A percentile compares a stretch with the other conserved stretches of the same genome.
Evolutionary conservation across 129 eudicot species (phyloP).

Genomic region (Glebionis coronaria): DNA sequence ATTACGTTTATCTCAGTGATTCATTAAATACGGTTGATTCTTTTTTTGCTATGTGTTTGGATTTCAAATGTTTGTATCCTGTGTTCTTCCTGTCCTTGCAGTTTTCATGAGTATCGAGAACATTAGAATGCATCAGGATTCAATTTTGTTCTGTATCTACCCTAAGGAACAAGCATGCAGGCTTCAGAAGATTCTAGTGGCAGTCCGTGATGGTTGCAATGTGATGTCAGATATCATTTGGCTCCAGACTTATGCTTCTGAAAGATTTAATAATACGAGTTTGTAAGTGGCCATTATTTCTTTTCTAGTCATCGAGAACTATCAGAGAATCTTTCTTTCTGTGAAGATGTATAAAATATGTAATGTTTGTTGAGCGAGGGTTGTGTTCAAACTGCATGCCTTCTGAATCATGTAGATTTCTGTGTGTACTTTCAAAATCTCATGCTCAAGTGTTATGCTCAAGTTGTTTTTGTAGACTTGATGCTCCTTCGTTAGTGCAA

Average conservation of each 20-base stretch:
- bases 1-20: not conserved
- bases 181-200: not conserved
- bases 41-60: not conserved
- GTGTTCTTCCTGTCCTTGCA: not conserved
- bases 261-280: no score
- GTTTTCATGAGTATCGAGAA: not conserved
- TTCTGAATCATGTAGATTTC: slow-evolving; percentile 7
- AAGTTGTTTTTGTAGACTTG: slow-evolving; percentile 13
- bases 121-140: not conserved
- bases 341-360: slow-evolving; percentile 19
- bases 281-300: slow-evolving; percentile 28
- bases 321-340: slow-evolving; percentile 7
- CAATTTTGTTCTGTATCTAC: slow-evolving; percentile 5
- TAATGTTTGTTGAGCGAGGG: slow-evolving; percentile 7
- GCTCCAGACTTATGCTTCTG: no score
- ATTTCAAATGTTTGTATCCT: not conserved
- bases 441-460: not conserved
- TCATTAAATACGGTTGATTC: not conserved
- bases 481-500: not conserved
- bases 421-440: not conserved
- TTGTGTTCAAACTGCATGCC: slow-evolving; percentile 7
- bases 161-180: not conserved
- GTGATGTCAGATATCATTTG: no score
- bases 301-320: not conserved
- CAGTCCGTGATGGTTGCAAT: no score